Base-by-base conservation (phyloP, 2,329 filamentous ascomycete genomes). In the Triangularia verruculosa region DNA sequence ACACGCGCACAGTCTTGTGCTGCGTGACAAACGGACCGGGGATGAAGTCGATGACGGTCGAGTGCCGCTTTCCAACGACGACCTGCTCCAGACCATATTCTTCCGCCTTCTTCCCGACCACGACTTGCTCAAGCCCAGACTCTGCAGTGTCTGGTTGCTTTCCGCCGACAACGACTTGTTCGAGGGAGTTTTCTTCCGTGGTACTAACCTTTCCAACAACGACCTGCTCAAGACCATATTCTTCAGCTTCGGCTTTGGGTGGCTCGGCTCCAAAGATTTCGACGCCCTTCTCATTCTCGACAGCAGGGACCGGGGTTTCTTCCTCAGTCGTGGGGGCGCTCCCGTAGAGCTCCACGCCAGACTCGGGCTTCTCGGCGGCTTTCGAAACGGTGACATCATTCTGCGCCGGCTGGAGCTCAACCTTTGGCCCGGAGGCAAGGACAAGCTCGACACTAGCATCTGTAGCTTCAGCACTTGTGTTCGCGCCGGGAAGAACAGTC, bases 1-100 rank as follows among this genome's bases (percentile, higher is more conserved):
- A 67, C 13, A 72, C 63, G n/a, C 67, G 66, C 27, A 71, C 65
- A 12, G 70, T 69, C 59, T 67, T 71, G 64, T 68, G 68, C 61
- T 71, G 66, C 22, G 61, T 70, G 12, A 70, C 64, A 13, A 64
- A 62, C 32, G 68, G 64, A 11, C 65, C 64, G 30, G 64, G 59
- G 34, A 65, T 22, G 32, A 65, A 63, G 55, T 58, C 51, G 8
- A 61, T 39, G 2, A 57, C 56, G 17, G 60, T 17, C 13, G 61
- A 17, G 39, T 47, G 39, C n/a, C 39, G n/a, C 39, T 47, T 47
- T 9, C 39, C 39, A 8, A 47, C n/a, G n/a, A 47, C 39, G 6
- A 47, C 39, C n/a, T 47, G 39, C 39, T 47, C 39, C 4, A 47
- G 39, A 12, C n/a, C 39, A 12, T 47, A 47, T 9, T 20, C 39